Base-by-base conservation (phyloP, 2,329 filamentous ascomycete genomes). In the Cladosporium oxysporum region DNA sequence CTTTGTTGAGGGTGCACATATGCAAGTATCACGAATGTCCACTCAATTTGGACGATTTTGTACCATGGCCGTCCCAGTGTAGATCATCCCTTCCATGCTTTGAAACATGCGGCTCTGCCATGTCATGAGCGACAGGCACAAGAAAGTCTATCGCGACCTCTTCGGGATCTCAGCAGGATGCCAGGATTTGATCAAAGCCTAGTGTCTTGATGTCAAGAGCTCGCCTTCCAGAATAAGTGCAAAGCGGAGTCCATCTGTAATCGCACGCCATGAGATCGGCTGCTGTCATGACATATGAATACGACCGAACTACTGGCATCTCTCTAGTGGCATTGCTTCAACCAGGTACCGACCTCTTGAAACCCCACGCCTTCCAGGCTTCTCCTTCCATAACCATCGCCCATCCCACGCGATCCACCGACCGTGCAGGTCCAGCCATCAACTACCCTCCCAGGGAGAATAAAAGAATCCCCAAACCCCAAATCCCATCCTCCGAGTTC, bases 401-500 rank as follows among this genome's bases (percentile, higher is more conserved):
- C 21, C 41, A 61, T 50, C 58, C 58, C 58, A 29, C 41, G 58
- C 26, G 37, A 50, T 61, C 41, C 44, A 29, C 35, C 26, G 35
- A 31, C 37, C 35, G n/a, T 35, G 37, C 37, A 44, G 37, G 35
- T 49, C 58, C 26, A 61, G 37, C 41, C 58, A 21, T 44, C 12
- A 35, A 33, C 31, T 33, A 5, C 31, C 31, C 8, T 33, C 31
- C 10, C 31, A 33, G 23, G 23, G 49, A 28, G 29, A 21, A 10
- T 10, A 2, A 21, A 49, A 26, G n/a, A 21, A 21, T 11, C 16
- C 18, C 28, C 7, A 33, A 47, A 18, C 3, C 58, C 18, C 26
- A 12, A 41, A 35, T 61, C n/a, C 37, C 41, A 49, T n/a, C 41
- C 8, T 49, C 58, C 58, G 41, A 49, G 41, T 61, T 61, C 58